phyloP scores from a whole-genome alignment of 768 basidiomycete genomes.

The Guyanaporus albipodus region DNA sequence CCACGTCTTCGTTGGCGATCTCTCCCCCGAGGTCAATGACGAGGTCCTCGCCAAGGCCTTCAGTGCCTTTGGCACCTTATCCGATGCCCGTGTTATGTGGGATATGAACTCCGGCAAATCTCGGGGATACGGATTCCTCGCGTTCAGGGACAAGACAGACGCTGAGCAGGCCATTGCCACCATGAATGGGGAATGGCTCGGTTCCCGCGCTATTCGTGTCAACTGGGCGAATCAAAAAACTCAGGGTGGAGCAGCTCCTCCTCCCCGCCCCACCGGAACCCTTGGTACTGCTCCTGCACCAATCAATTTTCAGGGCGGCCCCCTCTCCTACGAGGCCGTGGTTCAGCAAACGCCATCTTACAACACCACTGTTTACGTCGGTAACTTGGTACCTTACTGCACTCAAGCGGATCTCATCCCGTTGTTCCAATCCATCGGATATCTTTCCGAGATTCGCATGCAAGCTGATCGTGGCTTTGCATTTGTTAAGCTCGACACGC shows the following conservation, averaged over 20 bases:
- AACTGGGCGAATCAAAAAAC: conserved; percentile 99
- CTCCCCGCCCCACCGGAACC: conserved; percentile 40
- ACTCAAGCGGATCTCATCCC: conserved; percentile 98
- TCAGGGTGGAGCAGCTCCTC: conserved; percentile 49
- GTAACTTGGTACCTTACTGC: conserved; percentile 95
- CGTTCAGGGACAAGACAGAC: conserved; percentile 98
- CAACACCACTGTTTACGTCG: conserved; percentile 97
- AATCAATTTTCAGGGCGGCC: conserved; percentile 87
- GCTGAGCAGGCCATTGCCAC: conserved; percentile 99
- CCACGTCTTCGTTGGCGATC: conserved; percentile 99
- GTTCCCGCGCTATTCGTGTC: conserved; percentile 95
- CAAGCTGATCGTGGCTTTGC: conserved; percentile 98
- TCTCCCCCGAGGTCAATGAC: conserved; percentile 98
- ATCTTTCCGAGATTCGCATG: conserved; percentile 98
- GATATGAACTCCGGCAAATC: conserved; percentile 99
- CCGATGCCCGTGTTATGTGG: conserved; percentile 99
- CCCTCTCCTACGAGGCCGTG: conserved; percentile 89
- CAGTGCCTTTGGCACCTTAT: conserved; percentile 92
- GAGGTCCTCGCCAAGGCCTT: conserved; percentile 96
- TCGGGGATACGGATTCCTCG: conserved; percentile 96
- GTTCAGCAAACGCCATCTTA: conserved; percentile 89
- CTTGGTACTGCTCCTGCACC: conserved; percentile 75
- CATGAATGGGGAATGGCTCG: conserved; percentile 99
- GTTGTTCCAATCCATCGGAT: conserved; percentile 97
- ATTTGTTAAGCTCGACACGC: conserved; percentile 97